Evolutionary conservation across 768 basidiomycete genomes (phyloP).

Genomic region (Mycena crocata): DNA sequence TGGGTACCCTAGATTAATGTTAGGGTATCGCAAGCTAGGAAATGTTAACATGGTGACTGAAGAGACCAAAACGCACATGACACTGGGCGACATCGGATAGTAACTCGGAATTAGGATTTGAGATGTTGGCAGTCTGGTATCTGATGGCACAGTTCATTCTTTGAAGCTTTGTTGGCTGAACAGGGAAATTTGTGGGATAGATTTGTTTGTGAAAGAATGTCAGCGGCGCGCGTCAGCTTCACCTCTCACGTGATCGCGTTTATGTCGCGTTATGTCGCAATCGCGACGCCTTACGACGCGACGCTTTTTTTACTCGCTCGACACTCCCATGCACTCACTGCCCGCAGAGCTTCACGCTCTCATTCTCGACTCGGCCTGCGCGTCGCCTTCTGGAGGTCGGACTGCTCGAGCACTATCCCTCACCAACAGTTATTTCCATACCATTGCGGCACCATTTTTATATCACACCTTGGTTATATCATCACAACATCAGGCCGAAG

Average conservation of each 20-base stretch:
- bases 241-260: slow-evolving; percentile 27
- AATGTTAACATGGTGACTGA: no score
- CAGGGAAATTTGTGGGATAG: no score
- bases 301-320: neutral
- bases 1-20: no score
- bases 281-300: slow-evolving; percentile 8
- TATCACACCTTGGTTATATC: slow-evolving; percentile 11
- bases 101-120: no score
- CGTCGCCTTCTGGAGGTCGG: neutral
- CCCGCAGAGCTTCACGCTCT: slow-evolving; percentile 21
- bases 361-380: slow-evolving; percentile 11
- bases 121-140: no score
- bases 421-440: slow-evolving; percentile 19
- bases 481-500: neutral
- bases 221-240: no score
- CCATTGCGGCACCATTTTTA: slow-evolving; percentile 10
- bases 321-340: slow-evolving; percentile 6
- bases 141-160: no score
- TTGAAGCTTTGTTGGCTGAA: no score
- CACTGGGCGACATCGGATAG: no score
- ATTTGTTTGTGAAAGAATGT: no score
- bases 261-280: slow-evolving; percentile 25
- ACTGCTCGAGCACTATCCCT: slow-evolving; percentile 10
- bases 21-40: no score
- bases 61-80: no score